phyloP scores from a whole-genome alignment of 2,329 filamentous ascomycete genomes.

The Aspergillus sp. region DNA sequence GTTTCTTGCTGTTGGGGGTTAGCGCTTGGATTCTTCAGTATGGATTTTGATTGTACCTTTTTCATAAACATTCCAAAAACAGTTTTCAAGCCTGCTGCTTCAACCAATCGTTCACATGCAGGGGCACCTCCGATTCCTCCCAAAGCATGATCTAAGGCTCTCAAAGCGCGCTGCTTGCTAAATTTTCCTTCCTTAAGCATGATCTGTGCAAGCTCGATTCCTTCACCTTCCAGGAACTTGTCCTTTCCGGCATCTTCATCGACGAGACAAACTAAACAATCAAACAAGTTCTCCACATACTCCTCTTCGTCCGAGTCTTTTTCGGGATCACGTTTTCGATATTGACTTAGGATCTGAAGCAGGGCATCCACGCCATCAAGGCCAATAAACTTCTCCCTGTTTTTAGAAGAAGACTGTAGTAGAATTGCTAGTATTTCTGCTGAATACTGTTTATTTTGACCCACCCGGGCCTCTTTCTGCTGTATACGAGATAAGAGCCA shows the following conservation, averaged over 20 bases:
- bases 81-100: constrained; percentile 78
- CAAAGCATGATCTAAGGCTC: constrained; percentile 78
- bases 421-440: constrained; percentile 89
- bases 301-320: constrained; percentile 89
- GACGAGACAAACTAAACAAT: constrained; percentile 73
- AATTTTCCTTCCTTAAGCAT: constrained; percentile 88
- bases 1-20: constrained; percentile 50
- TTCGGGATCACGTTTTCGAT: constrained; percentile 78
- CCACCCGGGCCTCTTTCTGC: constrained; percentile 61
- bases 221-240: constrained; percentile 84
- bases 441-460: constrained; percentile 93
- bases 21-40: constrained; percentile 6
- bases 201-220: constrained; percentile 83
- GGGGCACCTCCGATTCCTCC: constrained; percentile 53
- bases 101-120: constrained; percentile 72
- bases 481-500: constrained; percentile 77
- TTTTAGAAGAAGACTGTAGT: constrained; percentile 67
- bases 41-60: constrained; percentile 39
- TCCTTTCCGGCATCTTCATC: constrained; percentile 70
- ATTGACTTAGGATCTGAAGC: constrained; percentile 77
- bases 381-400: constrained; percentile 58
- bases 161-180: constrained; percentile 71
- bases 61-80: constrained; percentile 87
- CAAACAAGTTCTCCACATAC: constrained; percentile 91
- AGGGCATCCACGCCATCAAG: constrained; percentile 72